These are phyloP conservation scores for Aspergillus egyptiacus DNA, from an alignment of 495 filamentous ascomycete species.

Conservation along the genomic window DNA sequence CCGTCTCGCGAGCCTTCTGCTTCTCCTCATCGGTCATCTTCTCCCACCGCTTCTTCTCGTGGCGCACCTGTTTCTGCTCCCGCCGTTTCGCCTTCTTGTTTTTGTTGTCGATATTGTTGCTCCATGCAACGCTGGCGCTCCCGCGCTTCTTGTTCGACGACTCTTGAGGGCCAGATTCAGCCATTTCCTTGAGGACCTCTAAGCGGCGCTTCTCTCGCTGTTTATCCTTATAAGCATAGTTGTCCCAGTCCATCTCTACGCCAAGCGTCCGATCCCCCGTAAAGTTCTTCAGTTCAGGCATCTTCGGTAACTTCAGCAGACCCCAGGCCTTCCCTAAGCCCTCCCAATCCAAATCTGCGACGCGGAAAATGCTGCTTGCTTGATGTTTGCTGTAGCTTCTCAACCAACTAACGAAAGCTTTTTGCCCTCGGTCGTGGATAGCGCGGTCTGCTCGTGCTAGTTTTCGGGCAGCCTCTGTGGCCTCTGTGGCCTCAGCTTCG, in stretches of 20 bases:
- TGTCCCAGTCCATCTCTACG: slow-evolving; percentile 53
- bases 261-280: slow-evolving; percentile 59
- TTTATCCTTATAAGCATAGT: slow-evolving; percentile 71
- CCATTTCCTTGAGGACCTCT: slow-evolving; percentile 45
- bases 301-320: slow-evolving; percentile 79
- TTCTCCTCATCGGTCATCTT: slow-evolving; percentile 71
- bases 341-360: slow-evolving; percentile 75
- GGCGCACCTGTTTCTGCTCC: slow-evolving; percentile 67
- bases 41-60: slow-evolving; percentile 60
- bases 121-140: slow-evolving; percentile 72
- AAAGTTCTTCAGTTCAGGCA: slow-evolving; percentile 80
- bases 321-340: slow-evolving; percentile 78
- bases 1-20: slow-evolving; percentile 61
- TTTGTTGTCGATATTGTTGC: slow-evolving; percentile 66
- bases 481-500: slow-evolving; percentile 48
- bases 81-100: slow-evolving; percentile 59
- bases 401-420: slow-evolving; percentile 89
- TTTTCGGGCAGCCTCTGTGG: slow-evolving; percentile 53
- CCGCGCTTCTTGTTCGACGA: slow-evolving; percentile 27
- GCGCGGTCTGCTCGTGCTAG: slow-evolving; percentile 67
- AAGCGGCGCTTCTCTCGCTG: slow-evolving; percentile 65
- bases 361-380: slow-evolving; percentile 83
- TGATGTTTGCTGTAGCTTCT: slow-evolving; percentile 87
- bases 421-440: slow-evolving; percentile 79
- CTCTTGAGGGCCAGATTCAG: slow-evolving; percentile 24